phyloP scores from a whole-genome alignment of 2,329 filamentous ascomycete genomes.

The Microcera coccophila region DNA sequence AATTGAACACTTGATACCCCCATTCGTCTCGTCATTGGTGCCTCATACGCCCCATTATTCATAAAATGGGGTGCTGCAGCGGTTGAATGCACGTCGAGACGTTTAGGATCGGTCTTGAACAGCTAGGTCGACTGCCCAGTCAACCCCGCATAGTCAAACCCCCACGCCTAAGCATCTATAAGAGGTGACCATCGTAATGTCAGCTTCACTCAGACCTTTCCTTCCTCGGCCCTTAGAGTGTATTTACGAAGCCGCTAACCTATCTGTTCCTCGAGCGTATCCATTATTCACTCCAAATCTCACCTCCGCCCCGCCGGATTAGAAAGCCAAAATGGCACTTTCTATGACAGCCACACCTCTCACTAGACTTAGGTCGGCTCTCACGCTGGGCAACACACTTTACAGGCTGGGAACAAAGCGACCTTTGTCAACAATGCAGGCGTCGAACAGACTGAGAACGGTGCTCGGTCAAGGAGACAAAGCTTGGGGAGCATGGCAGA shows the following conservation, averaged over 20 bases:
- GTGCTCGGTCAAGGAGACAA: slow-evolving; percentile 47
- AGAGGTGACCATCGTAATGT: background rate
- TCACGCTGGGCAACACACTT: slow-evolving; percentile 10
- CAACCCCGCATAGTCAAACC: no score
- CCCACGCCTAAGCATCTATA: slow-evolving; percentile 1
- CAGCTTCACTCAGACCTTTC: no score
- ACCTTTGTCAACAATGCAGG: slow-evolving; percentile 39
- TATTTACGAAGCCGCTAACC: background rate
- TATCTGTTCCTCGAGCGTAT: slow-evolving; percentile 3
- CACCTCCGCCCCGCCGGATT: background rate
- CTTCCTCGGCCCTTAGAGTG: no score
- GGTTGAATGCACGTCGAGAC: slow-evolving; percentile 6
- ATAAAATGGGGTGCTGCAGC: slow-evolving; percentile 5
- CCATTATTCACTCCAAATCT: background rate
- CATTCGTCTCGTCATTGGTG: slow-evolving; percentile 3
- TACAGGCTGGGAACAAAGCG: slow-evolving; percentile 8
- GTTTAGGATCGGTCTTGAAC: slow-evolving; percentile 6
- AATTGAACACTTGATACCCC: slow-evolving; percentile 24
- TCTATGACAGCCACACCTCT: slow-evolving; percentile 10
- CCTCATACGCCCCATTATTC: slow-evolving; percentile 7
- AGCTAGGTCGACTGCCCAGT: no score
- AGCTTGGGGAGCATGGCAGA: slow-evolving; percentile 60
- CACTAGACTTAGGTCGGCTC: slow-evolving; percentile 14
- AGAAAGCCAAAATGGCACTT: slow-evolving; percentile 11
- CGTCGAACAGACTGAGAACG: slow-evolving; percentile 46